These are phyloP conservation scores for Trametes villosa DNA, from an alignment of 768 basidiomycete genomes.

Conservation along the genomic window DNA sequence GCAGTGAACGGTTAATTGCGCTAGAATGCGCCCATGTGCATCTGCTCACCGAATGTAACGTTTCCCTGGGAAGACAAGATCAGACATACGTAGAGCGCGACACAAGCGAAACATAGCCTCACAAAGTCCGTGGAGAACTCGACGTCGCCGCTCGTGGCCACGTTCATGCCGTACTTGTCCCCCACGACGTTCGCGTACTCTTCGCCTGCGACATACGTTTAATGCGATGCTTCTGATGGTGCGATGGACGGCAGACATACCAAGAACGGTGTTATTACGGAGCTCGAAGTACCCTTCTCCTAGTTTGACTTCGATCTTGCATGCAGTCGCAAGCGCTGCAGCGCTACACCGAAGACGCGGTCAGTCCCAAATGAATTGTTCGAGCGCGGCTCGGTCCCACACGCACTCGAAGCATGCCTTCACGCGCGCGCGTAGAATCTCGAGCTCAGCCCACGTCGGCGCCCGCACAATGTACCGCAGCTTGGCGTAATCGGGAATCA, in stretches of 20 bases:
- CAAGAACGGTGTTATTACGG: conserved; percentile 37
- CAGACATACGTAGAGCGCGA: conserved; percentile 6
- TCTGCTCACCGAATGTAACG: conserved; percentile 59
- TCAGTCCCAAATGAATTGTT: conserved; percentile 1
- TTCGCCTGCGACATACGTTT: conserved; percentile 50
- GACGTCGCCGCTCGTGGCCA: conserved; percentile 40
- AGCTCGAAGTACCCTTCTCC: conserved; percentile 38
- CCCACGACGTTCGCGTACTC: conserved; percentile 54
- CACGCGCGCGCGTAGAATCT: conserved; percentile 59
- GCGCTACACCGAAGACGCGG: conserved; percentile 47
- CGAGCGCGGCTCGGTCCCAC: background rate
- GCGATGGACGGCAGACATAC: conserved; percentile 19
- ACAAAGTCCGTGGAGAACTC: conserved; percentile 82
- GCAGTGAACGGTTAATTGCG: background rate
- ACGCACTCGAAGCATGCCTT: conserved; percentile 70
- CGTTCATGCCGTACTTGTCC: conserved; percentile 47
- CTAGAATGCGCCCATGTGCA: background rate
- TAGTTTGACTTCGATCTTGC: conserved; percentile 34
- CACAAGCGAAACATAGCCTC: conserved; percentile 35
- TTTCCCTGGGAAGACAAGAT: conserved; percentile 57
- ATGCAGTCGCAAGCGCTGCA: conserved; percentile 58
- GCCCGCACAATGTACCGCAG: conserved; percentile 78
- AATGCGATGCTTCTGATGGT: no score
- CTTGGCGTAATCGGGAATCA: conserved; percentile 82
- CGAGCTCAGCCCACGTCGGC: conserved; percentile 60